Conservation (phyloP, 108 stramenopile species). For the Seminavis robusta region DNA sequence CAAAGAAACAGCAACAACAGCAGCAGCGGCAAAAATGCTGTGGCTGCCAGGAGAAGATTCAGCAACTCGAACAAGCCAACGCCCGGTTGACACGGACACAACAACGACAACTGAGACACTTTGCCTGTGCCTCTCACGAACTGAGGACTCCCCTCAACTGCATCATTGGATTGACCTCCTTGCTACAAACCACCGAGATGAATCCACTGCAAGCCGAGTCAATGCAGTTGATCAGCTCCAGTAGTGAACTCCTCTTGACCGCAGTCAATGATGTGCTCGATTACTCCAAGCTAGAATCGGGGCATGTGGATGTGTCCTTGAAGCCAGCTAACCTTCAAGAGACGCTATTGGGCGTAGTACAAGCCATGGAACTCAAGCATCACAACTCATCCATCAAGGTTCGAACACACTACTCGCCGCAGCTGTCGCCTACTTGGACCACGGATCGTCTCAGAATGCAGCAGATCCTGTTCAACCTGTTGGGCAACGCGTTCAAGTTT, state of each 20-base stretch:
- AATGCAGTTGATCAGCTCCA: slow-evolving; percentile 15
- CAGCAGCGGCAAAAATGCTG: too few relatives aligned
- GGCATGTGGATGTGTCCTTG: slow-evolving; percentile 18
- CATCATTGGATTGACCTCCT: slow-evolving; percentile 17
- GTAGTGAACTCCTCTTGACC: slow-evolving; percentile 14
- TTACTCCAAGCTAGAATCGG: slow-evolving; percentile 17
- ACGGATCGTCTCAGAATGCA: slow-evolving; percentile 40
- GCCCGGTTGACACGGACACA: not conserved
- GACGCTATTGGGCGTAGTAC: slow-evolving; percentile 20
- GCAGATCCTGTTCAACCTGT: slow-evolving; percentile 43
- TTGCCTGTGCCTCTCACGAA: slow-evolving; percentile 27
- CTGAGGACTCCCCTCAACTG: slow-evolving; percentile 26
- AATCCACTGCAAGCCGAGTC: slow-evolving; percentile 15
- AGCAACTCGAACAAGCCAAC: slow-evolving; percentile 14
- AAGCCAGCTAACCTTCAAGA: slow-evolving; percentile 11
- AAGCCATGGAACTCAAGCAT: slow-evolving; percentile 25
- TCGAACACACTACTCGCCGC: slow-evolving; percentile 5
- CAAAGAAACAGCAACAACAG: too few relatives aligned
- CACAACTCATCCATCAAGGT: slow-evolving; percentile 5
- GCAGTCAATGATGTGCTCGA: slow-evolving; percentile 26
- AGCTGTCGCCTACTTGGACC: slow-evolving; percentile 13
- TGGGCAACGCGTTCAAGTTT: slow-evolving; percentile 52
- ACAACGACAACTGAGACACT: slow-evolving; percentile 14
- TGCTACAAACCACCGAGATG: slow-evolving; percentile 8
- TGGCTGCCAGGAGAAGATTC: too few relatives aligned